Conservation (phyloP, 2,329 filamentous ascomycete species). For the Aspergillus clavatus region DNA sequence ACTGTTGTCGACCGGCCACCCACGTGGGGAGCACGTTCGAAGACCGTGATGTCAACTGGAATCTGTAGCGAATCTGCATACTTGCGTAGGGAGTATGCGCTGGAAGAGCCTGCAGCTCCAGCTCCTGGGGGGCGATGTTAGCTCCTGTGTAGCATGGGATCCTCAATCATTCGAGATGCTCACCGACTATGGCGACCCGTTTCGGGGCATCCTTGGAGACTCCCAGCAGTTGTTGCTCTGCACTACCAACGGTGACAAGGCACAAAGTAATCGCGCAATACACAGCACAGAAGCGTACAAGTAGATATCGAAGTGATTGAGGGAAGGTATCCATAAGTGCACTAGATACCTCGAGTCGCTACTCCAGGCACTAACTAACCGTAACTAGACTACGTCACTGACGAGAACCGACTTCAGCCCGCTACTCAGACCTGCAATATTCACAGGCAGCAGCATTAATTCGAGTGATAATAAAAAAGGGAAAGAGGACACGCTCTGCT, state of each 20-base stretch:
- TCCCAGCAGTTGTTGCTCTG: slow-evolving; percentile 23
- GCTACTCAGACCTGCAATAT: background rate
- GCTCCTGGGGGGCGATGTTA: slow-evolving; percentile 57
- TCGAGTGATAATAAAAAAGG: no score
- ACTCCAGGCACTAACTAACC: background rate
- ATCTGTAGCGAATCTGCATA: slow-evolving; percentile 60
- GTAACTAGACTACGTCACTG: background rate
- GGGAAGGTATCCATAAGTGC: slow-evolving; percentile 7
- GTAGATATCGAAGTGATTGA: background rate
- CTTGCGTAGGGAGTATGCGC: slow-evolving; percentile 74
- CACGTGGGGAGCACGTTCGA: slow-evolving; percentile 71
- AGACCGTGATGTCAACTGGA: slow-evolving; percentile 75
- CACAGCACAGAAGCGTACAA: slow-evolving; percentile 7
- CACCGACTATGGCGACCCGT: slow-evolving; percentile 36
- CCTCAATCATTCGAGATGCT: slow-evolving; percentile 2
- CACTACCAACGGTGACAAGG: slow-evolving; percentile 17
- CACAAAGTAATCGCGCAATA: slow-evolving; percentile 9
- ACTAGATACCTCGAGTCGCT: background rate
- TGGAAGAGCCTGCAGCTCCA: slow-evolving; percentile 79
- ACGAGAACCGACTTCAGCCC: background rate
- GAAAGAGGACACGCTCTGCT: no score
- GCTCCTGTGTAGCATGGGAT: slow-evolving; percentile 1
- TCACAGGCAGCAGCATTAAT: no score
- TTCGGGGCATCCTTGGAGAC: slow-evolving; percentile 18
- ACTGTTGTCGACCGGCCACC: slow-evolving; percentile 87